Evolutionary conservation across 768 basidiomycete species (phyloP), one percentile per base, ranked within the genome.

Genomic region (Holtermannia corniformis): DNA sequence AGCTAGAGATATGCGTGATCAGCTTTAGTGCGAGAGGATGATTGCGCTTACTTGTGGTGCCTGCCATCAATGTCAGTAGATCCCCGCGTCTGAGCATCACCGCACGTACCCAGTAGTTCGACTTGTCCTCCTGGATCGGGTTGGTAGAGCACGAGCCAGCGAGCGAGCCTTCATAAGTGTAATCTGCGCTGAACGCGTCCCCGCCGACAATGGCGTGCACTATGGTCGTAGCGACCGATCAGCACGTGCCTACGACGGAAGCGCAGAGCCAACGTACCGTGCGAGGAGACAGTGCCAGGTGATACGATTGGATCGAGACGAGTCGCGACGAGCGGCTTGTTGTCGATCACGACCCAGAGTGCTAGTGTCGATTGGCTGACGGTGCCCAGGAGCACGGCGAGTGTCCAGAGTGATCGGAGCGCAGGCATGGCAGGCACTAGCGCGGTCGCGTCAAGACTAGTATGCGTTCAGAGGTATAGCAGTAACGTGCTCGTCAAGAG

Each of bases 31-130:
- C 16, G 16, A 37, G 32, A 37, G 10, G n/a, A n/a, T n/a, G n/a
- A 37, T 37, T 16, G 32, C 7, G 16, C 32, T 7, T 16, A 37
- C 32, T 37, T 37, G 32, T 16, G 32, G 32, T 37, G 32, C 32
- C 32, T 37, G 16, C 16, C 32, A 37, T 37, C 32, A 37, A 37
- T 37, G 10, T 7, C 10, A 7, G 16, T 37, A 7, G 10, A 37
- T 37, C 32, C 7, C 16, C 32, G 32, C 10, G 16, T 16, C 32
- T 16, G 32, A 37, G 7, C 16, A 7, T n/a, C n/a, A n/a, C n/a
- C n/a, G n/a, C 16, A 7, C 32, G 56, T n/a, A 54, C 42, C 60
- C 63, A 63, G 49, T 70, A 67, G 28, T 58, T 67, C 22, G 54
- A 54, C 22, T 51, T 49, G 45, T 67, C 65, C 19, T 51, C 37